Conservation (phyloP, 2,329 filamentous ascomycete genomes). For the Daldinia eschscholtzii region DNA sequence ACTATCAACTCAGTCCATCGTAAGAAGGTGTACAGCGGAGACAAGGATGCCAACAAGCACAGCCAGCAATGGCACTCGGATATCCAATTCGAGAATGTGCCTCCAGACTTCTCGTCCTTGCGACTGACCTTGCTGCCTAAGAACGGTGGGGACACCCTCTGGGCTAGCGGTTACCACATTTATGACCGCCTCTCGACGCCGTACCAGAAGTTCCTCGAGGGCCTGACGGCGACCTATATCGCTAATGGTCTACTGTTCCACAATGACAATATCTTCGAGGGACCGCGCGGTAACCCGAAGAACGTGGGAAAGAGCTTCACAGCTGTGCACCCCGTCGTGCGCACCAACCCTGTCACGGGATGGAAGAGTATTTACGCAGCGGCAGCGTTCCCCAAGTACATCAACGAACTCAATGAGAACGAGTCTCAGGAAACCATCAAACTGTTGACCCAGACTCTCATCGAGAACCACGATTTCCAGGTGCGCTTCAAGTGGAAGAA, state of each 20-base stretch:
- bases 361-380: slow-evolving; percentile 8
- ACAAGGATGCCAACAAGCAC: slow-evolving; percentile 5
- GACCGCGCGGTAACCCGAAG: background rate
- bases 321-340: slow-evolving; percentile 2
- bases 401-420: slow-evolving; percentile 1
- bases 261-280: slow-evolving; percentile 2
- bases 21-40: slow-evolving; percentile 50
- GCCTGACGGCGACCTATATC: background rate
- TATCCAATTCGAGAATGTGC: slow-evolving; percentile 4
- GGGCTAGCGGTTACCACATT: background rate
- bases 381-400: slow-evolving; percentile 9
- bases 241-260: background rate
- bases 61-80: slow-evolving; percentile 14
- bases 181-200: background rate
- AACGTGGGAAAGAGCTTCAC: background rate
- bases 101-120: slow-evolving; percentile 14
- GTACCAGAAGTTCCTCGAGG: slow-evolving; percentile 3
- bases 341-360: slow-evolving; percentile 2
- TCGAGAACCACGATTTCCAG: slow-evolving; percentile 6
- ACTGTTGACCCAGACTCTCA: slow-evolving; percentile 1
- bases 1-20: slow-evolving; percentile 67
- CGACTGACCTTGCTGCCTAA: slow-evolving; percentile 7
- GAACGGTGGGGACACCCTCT: slow-evolving; percentile 4
- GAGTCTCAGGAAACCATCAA: slow-evolving; percentile 1
- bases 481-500: slow-evolving; percentile 7